phyloP scores from a whole-genome alignment of 2,329 filamentous ascomycete species.

The Hypomyces perniciosus region DNA sequence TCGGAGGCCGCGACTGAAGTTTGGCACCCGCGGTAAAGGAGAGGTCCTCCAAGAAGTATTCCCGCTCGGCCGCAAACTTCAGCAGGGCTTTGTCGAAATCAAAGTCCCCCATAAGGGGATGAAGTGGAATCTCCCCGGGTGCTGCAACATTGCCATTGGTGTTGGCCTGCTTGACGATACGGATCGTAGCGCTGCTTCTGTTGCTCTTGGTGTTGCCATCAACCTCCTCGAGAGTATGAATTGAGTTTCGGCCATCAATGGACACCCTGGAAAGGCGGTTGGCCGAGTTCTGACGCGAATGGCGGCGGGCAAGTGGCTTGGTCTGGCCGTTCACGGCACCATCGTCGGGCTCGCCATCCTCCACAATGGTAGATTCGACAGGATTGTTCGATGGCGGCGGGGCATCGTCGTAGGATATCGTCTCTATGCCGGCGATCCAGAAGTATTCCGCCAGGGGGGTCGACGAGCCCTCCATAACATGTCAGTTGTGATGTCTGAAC shows the following conservation, averaged over 20 bases:
- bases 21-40: conserved; percentile 82
- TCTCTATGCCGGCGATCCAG: conserved; percentile 68
- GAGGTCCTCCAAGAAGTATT: conserved; percentile 88
- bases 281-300: conserved; percentile 56
- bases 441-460: conserved; percentile 68
- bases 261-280: conserved; percentile 52
- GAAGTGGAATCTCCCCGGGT: conserved; percentile 11
- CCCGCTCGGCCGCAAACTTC: conserved; percentile 93
- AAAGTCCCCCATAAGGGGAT: conserved; percentile 54
- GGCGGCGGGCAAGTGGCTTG: conserved; percentile 37
- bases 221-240: conserved; percentile 50
- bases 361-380: conserved; percentile 55
- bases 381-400: conserved; percentile 27
- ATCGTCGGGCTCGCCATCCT: conserved; percentile 55
- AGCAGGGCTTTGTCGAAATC: conserved; percentile 91
- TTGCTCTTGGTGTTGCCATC: conserved; percentile 57
- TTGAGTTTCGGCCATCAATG: conserved; percentile 45
- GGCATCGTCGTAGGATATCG: conserved; percentile 57
- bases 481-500: conserved; percentile 26
- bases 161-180: conserved; percentile 32
- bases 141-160: conserved; percentile 25
- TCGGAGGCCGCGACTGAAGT: conserved; percentile 60
- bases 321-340: conserved; percentile 25
- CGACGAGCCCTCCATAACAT: conserved; percentile 56
- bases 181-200: conserved; percentile 60